These are phyloP conservation scores for Sphagnum contortum DNA, from an alignment of 225 moss, liverwort and hornwort genomes.

Conservation along the genomic window DNA sequence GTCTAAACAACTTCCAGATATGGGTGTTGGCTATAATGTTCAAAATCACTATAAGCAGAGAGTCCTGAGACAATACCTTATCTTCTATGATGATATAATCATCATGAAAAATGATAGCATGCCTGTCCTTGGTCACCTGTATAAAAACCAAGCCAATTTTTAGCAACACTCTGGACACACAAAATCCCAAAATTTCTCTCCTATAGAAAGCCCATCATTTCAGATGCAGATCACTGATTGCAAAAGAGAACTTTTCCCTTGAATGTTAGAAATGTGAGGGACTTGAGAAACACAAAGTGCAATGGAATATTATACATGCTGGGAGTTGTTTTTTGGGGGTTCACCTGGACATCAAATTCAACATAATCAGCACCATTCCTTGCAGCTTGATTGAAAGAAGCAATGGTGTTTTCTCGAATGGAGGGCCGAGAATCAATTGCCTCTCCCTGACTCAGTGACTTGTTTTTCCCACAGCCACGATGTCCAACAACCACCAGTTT, in stretches of 20 bases:
- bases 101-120: conserved; percentile 66
- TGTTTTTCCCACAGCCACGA: conserved; percentile 67
- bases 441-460: conserved; percentile 37
- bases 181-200: background rate
- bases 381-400: conserved; percentile 56
- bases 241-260: background rate
- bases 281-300: too few species aligned
- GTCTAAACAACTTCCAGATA: too few species aligned
- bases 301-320: too few species aligned
- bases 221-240: background rate
- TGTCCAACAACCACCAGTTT: conserved; percentile 52
- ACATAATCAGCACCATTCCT: conserved; percentile 49
- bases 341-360: conserved; percentile 73
- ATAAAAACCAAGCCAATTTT: background rate
- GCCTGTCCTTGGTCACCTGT: conserved; percentile 64
- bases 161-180: background rate
- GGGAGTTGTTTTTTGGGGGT: too few species aligned
- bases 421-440: conserved; percentile 33
- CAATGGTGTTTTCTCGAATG: conserved; percentile 56
- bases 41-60: background rate
- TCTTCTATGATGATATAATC: conserved; percentile 43
- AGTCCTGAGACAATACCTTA: conserved; percentile 19
- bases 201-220: too few species aligned
- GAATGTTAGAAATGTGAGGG: too few species aligned
- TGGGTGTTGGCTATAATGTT: too few species aligned